phyloP scores from a whole-genome alignment of 2,329 filamentous ascomycete genomes.

The Penicillium sp. region DNA sequence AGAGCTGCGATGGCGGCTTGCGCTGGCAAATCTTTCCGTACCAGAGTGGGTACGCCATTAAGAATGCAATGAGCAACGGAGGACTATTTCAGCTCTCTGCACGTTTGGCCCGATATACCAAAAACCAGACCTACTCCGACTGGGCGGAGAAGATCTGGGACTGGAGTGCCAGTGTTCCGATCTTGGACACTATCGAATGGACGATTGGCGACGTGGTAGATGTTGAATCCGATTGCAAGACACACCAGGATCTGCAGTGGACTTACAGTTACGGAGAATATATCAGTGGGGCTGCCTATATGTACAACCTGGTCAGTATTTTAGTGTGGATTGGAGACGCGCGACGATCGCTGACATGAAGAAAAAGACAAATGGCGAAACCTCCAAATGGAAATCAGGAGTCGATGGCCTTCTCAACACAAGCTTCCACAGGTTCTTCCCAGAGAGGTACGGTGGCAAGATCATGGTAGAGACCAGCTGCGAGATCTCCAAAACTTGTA shows the following conservation, averaged over 20 bases:
- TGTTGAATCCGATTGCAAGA: constrained; percentile 49
- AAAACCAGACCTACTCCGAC: constrained; percentile 10
- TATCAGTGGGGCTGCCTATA: constrained; percentile 28
- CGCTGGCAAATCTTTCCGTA: constrained; percentile 28
- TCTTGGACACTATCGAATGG: constrained; percentile 5
- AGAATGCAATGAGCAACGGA: no score
- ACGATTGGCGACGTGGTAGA: constrained; percentile 13
- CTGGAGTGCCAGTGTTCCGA: constrained; percentile 3
- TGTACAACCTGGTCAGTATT: background rate
- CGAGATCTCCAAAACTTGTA: constrained; percentile 60
- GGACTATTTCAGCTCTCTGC: no score
- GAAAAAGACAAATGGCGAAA: constrained; percentile 30
- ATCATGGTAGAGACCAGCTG: constrained; percentile 66
- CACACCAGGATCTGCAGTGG: constrained; percentile 53
- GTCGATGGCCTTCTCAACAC: constrained; percentile 56
- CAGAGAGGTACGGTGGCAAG: constrained; percentile 48
- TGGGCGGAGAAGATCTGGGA: constrained; percentile 14
- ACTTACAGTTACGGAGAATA: constrained; percentile 51
- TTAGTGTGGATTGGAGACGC: background rate
- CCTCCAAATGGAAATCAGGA: constrained; percentile 53
- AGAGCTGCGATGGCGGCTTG: constrained; percentile 1
- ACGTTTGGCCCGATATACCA: constrained; percentile 18
- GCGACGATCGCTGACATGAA: background rate
- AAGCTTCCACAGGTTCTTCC: constrained; percentile 45
- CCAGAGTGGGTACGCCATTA: no score